These are phyloP conservation scores for Cordyceps cicadae DNA, from an alignment of 2,329 filamentous ascomycete species.

Conservation along the genomic window DNA sequence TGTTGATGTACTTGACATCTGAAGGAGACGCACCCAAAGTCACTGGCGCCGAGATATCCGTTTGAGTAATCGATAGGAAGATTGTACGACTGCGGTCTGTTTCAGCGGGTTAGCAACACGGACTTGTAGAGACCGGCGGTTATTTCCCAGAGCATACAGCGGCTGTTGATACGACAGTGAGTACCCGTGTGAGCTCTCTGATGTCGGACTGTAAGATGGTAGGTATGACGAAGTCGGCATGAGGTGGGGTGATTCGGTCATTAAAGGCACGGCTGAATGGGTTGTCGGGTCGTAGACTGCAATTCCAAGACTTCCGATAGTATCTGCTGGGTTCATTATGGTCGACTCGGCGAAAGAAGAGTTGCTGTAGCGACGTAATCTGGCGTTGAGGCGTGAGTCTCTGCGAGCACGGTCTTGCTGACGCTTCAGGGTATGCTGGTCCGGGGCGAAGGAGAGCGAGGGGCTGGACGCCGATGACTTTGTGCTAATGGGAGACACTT, in stretches of 20 bases:
- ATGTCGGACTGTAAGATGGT: conserved; percentile 40
- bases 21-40: background rate
- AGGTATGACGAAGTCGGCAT: conserved; percentile 37
- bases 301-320: conserved; percentile 34
- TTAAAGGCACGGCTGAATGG: conserved; percentile 40
- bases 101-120: background rate
- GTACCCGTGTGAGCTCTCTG: conserved; percentile 33
- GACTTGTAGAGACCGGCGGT: too few relatives aligned
- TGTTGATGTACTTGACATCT: background rate
- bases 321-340: conserved; percentile 28
- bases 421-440: conserved; percentile 54
- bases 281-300: conserved; percentile 42
- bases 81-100: conserved; percentile 26
- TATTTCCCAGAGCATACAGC: conserved; percentile 23
- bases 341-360: conserved; percentile 32
- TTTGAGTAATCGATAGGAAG: conserved; percentile 36
- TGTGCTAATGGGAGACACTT: conserved; percentile 4
- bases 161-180: conserved; percentile 26
- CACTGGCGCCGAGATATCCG: conserved; percentile 12
- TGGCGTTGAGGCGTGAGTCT: conserved; percentile 45
- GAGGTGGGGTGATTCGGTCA: conserved; percentile 40
- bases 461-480: conserved; percentile 52
- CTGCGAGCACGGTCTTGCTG: conserved; percentile 52
- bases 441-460: conserved; percentile 43
- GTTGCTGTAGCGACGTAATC: conserved; percentile 44